phyloP scores from a whole-genome alignment of 1,139 yeast species.

The Debaryomyces sp. region DNA sequence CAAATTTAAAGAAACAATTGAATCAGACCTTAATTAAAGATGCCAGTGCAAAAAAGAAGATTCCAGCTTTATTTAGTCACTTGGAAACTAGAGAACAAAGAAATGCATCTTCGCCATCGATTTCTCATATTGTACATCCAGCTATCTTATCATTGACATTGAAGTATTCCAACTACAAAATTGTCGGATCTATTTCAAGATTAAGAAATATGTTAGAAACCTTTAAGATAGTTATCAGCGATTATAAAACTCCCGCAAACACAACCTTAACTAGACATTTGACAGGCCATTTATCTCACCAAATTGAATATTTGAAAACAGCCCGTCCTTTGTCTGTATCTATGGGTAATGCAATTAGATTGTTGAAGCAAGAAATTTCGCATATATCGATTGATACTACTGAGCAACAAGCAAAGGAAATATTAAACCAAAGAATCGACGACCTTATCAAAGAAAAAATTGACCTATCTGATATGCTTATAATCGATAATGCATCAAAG shows the following conservation, averaged over 20 bases:
- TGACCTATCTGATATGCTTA: conserved; percentile 80
- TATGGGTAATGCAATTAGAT: conserved; percentile 97
- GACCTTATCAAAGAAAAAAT: conserved; percentile 83
- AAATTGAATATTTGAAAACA: conserved; percentile 87
- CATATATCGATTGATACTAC: conserved; percentile 69
- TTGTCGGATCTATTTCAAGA: conserved; percentile 89
- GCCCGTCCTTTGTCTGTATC: conserved; percentile 91
- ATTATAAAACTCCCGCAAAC: conserved; percentile 83
- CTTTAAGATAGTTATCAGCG: conserved; percentile 76
- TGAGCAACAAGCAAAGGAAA: conserved; percentile 74
- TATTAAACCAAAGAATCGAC: conserved; percentile 69
- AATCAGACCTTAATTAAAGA: conserved; percentile 55
- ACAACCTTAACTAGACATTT: conserved; percentile 86
- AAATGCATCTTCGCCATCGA: conserved; percentile 63
- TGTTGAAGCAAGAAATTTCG: conserved; percentile 94
- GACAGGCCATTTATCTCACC: conserved; percentile 88
- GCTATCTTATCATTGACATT: conserved; percentile 77
- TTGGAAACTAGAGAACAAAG: conserved; percentile 82
- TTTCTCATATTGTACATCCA: conserved; percentile 82
- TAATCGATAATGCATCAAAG: conserved; percentile 76
- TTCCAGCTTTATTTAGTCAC: conserved; percentile 79
- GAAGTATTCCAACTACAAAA: conserved; percentile 78
- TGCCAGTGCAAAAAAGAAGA: conserved; percentile 39
- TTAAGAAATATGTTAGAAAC: conserved; percentile 85
- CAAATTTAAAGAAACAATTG: conserved; percentile 59